phyloP scores from a whole-genome alignment of 768 basidiomycete genomes.

The Trametes coccinea region DNA sequence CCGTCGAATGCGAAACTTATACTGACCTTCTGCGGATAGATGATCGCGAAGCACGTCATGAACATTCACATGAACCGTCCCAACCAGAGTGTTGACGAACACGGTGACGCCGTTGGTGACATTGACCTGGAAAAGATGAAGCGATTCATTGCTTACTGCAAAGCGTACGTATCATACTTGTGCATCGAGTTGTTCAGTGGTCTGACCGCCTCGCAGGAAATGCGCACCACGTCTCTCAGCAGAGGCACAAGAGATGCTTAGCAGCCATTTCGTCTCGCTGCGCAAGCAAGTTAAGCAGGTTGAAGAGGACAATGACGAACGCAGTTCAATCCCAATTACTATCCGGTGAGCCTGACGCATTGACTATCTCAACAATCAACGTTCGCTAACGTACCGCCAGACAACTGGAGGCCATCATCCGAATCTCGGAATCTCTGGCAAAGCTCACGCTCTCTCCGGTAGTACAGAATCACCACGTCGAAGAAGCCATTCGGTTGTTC shows the following conservation, averaged over 20 bases:
- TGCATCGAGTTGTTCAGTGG: neutral
- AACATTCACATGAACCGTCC: conserved; percentile 97
- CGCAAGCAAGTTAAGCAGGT: conserved; percentile 94
- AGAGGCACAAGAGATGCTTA: conserved; percentile 95
- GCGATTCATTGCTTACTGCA: conserved; percentile 94
- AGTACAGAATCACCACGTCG: conserved; percentile 91
- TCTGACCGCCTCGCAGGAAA: conserved; percentile 57
- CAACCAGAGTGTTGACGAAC: conserved; percentile 59
- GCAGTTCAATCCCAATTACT: conserved; percentile 97
- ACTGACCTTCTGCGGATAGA: conserved; percentile 44
- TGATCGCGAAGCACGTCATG: conserved; percentile 97
- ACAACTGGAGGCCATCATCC: conserved; percentile 98
- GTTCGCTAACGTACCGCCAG: conserved; percentile 32
- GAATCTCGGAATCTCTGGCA: conserved; percentile 95
- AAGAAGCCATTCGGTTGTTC: conserved; percentile 97
- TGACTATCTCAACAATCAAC: neutral
- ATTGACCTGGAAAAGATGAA: conserved; percentile 99
- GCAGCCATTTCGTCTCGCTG: conserved; percentile 91
- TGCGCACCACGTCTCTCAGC: conserved; percentile 92
- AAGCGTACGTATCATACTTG: conserved; percentile 55
- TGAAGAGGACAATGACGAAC: conserved; percentile 94
- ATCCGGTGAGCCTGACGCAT: conserved; percentile 64
- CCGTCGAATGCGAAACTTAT: no score
- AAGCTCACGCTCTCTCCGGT: conserved; percentile 88
- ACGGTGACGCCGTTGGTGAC: conserved; percentile 75